Evolutionary conservation across 257 asterid species (phyloP).

Genomic region (Scutellaria minor): DNA sequence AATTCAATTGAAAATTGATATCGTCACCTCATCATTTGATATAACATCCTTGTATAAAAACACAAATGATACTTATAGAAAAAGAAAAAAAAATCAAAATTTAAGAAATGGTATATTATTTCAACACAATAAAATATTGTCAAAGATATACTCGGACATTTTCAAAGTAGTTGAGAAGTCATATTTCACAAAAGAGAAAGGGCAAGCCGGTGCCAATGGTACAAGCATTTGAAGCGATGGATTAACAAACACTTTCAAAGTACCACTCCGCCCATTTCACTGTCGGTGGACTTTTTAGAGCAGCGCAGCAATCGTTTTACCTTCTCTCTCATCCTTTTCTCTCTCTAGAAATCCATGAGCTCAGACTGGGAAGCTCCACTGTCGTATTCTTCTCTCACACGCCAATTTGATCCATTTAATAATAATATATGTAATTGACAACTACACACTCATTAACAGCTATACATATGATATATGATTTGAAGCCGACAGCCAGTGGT

Average conservation of each 20-base stretch:
- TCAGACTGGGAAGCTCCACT: constrained; percentile 42
- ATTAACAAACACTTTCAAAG: constrained; percentile 2
- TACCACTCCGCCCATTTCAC: constrained; percentile 27
- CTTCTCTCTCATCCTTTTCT: constrained; percentile 12
- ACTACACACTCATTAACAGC: constrained; percentile 47
- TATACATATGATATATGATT: constrained; percentile 30
- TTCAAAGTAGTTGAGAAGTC: constrained; percentile 27
- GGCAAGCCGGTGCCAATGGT: constrained; percentile 24
- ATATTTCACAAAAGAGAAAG: neutral
- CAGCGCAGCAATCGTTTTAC: neutral
- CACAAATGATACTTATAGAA: neutral
- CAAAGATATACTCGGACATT: neutral
- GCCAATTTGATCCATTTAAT: constrained; percentile 29
- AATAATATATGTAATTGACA: constrained; percentile 22
- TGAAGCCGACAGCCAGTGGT: constrained; percentile 34
- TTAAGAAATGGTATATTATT: neutral
- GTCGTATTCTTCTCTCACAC: constrained; percentile 65
- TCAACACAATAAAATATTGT: neutral
- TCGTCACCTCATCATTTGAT: no score
- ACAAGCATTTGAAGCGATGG: constrained; percentile 32
- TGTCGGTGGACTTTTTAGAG: constrained; percentile 40
- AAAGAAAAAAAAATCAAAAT: neutral
- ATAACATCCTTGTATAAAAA: no score
- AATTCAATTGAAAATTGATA: no score
- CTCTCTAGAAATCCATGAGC: constrained; percentile 30